phyloP scores from a whole-genome alignment of 306 rosid species.

The Mimosa bimucronata region DNA sequence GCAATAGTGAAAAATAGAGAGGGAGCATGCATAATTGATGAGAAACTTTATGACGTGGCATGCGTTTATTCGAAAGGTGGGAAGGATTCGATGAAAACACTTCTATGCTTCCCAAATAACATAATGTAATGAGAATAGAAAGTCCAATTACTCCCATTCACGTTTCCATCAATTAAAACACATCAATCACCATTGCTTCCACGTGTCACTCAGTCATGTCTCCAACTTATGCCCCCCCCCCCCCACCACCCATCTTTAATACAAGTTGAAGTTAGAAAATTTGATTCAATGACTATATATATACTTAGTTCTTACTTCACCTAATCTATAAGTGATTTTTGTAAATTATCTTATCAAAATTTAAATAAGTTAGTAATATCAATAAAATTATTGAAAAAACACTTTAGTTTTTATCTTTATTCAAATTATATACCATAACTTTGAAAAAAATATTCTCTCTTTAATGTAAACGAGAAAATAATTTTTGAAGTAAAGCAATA shows the following conservation, averaged over 20 bases:
- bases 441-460: too few relatives aligned
- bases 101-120: conserved; percentile 3
- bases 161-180: not conserved
- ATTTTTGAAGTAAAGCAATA: not conserved
- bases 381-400: too few relatives aligned
- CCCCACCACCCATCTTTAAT: too few relatives aligned
- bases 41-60: conserved; percentile 11
- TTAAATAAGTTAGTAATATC: not conserved
- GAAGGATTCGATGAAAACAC: not conserved
- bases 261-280: not conserved
- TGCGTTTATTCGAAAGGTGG: conserved; percentile 28
- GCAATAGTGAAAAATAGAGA: not conserved
- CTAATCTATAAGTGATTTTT: too few relatives aligned
- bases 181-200: conserved; percentile 35
- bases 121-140: conserved; percentile 22
- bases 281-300: not conserved
- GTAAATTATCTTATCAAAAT: too few relatives aligned
- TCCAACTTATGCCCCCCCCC: not conserved
- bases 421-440: not conserved
- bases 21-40: not conserved
- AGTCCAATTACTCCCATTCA: conserved; percentile 12
- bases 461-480: too few relatives aligned
- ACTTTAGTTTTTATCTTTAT: not conserved
- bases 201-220: not conserved
- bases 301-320: not conserved